Base-by-base conservation (phyloP, 768 basidiomycete species). In the Panaeolus papilionaceus region DNA sequence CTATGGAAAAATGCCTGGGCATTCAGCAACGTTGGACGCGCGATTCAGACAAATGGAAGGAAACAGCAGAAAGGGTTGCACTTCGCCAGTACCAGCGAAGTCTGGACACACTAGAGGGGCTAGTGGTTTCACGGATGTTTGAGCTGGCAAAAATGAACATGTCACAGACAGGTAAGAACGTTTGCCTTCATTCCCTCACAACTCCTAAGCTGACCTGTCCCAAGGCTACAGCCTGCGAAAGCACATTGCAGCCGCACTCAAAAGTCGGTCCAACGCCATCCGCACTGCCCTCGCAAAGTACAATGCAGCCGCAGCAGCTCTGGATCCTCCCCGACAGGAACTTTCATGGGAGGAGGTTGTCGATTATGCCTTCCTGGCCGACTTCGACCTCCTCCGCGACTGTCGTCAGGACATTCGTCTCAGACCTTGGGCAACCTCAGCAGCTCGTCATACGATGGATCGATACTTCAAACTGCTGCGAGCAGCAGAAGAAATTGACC, bases 21-120 rank as follows among this genome's bases (percentile, higher is more conserved):
- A 78, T 82, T 39, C 12, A 16, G 3, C 44, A 47, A 6, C 67
- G 73, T 0, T 81, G 80, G 80, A 71, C 67, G 11, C 73, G 73
- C 0, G 66, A 58, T 1, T 45, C 65, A 18, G 67, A 64, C 5
- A 71, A 78, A 40, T 83, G 79, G 61, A 64, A 66, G 10, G 61
- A 71, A 44, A 66, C 73, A n/a, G 14, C 66, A 1, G 44, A 69
- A 33, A 70, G 70, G 45, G 63, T 75, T 4, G 63, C 39, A 1
- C 47, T 42, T 10, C 65, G 64, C 1, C 63, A 66, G 20, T 82
- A 80, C 61, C 73, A 70, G 6, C 54, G 42, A 44, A 54, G 64
- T 2, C 23, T 71, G 6, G 69, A 78, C 58, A 12, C 6, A 0
- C 66, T 75, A 16, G 71, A 77, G 61, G 67, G 67, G 9, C 68